Conservation (phyloP, 2,329 filamentous ascomycete genomes). For the Fragosphaeria purpurea region DNA sequence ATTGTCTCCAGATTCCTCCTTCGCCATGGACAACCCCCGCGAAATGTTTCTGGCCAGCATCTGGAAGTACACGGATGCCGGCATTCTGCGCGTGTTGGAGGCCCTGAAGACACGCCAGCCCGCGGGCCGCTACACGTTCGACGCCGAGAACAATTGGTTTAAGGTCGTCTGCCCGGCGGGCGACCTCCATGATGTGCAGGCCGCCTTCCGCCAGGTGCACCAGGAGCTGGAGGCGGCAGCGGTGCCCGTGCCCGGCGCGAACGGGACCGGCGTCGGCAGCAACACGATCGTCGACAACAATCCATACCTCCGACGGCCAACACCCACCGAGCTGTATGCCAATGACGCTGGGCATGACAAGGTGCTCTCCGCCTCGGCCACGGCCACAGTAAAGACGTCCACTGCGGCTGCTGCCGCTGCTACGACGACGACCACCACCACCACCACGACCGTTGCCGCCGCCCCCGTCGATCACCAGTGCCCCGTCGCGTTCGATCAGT, state of each 20-base stretch:
- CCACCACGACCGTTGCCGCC: too few species aligned
- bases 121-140: constrained; percentile 15
- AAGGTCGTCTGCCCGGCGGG: constrained; percentile 13
- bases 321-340: too few species aligned
- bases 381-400: too few species aligned
- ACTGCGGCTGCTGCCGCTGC: too few species aligned
- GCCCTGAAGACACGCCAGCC: constrained; percentile 12
- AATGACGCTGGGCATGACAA: neutral
- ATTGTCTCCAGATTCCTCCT: neutral
- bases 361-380: neutral
- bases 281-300: too few species aligned
- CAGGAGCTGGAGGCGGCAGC: neutral
- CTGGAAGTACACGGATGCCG: constrained; percentile 18
- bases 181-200: constrained; percentile 9
- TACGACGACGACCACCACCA: too few species aligned
- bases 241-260: too few species aligned
- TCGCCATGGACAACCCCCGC: constrained; percentile 3
- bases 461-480: constrained; percentile 6
- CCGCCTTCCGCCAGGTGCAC: constrained; percentile 8
- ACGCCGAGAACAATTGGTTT: constrained; percentile 16
- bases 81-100: constrained; percentile 14
- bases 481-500: constrained; percentile 10
- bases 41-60: constrained; percentile 19
- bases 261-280: too few species aligned
- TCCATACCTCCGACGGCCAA: too few species aligned